Evolutionary conservation across 768 basidiomycete genomes (phyloP).

Genomic region (Amyloporia xantha): DNA sequence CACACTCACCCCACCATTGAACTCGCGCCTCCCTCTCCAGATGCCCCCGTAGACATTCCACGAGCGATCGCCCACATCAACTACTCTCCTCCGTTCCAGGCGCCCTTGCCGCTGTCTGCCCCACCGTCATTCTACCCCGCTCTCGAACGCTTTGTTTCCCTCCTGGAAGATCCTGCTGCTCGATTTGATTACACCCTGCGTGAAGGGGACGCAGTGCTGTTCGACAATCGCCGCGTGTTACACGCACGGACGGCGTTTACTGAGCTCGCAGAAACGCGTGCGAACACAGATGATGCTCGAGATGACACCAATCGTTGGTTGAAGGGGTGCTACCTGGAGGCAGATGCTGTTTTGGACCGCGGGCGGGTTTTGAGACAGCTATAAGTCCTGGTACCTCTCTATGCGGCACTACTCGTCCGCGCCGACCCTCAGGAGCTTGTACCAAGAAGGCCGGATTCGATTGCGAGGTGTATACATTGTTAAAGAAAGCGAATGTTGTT

Average conservation of each 20-base stretch:
- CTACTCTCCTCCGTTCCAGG: constrained; percentile 95
- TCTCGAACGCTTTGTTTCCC: constrained; percentile 49
- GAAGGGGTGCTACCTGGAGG: constrained; percentile 81
- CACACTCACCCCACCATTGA: constrained; percentile 71
- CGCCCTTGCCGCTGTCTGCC: constrained; percentile 54
- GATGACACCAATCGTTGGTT: constrained; percentile 71
- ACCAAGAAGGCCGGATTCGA: too few species aligned
- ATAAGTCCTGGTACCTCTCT: too few species aligned
- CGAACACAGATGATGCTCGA: constrained; percentile 26
- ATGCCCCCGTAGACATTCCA: constrained; percentile 4
- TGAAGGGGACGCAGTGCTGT: constrained; percentile 84
- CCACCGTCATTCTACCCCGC: constrained; percentile 55
- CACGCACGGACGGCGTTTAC: constrained; percentile 82
- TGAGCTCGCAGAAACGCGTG: constrained; percentile 31
- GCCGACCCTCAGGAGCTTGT: too few species aligned
- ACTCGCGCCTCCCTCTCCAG: constrained; percentile 28
- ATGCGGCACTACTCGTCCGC: too few species aligned
- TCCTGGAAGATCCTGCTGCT: constrained; percentile 46
- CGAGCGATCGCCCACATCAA: constrained; percentile 68
- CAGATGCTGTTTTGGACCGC: constrained; percentile 55
- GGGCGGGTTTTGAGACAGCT: constrained; percentile 30
- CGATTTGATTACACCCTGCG: constrained; percentile 58
- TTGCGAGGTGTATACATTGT: too few species aligned
- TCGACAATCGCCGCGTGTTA: constrained; percentile 86
- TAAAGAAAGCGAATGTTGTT: too few species aligned